Percentiles rank a stretch among this genome's conserved stretches.
These are phyloP conservation scores for Marasmius tenuissimus DNA, from an alignment of 1,284 basidiomycete genomes.

Conservation along the genomic window DNA sequence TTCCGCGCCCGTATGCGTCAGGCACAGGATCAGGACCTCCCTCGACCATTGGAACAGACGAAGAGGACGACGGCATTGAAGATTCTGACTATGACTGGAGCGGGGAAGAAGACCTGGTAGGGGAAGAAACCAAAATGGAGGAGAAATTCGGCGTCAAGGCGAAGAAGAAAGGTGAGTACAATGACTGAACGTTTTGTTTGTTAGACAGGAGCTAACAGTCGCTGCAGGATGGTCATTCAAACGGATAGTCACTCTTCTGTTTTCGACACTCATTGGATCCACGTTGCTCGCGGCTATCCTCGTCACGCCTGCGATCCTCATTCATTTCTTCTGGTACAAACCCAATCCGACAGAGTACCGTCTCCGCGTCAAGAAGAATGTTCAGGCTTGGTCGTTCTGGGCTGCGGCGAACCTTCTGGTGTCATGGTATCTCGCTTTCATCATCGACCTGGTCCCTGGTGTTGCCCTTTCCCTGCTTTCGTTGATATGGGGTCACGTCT, in stretches of 20 bases:
- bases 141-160: slow-evolving; percentile 53
- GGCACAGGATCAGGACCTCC: slow-evolving; percentile 32
- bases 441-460: slow-evolving; percentile 65
- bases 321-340: slow-evolving; percentile 71
- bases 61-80: slow-evolving; percentile 48
- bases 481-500: slow-evolving; percentile 71
- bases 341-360: slow-evolving; percentile 55
- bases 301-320: slow-evolving; percentile 55
- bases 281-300: slow-evolving; percentile 61
- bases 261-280: slow-evolving; percentile 72
- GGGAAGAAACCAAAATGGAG: slow-evolving; percentile 67
- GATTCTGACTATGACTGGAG: slow-evolving; percentile 65
- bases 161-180: slow-evolving; percentile 30
- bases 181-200: neutral
- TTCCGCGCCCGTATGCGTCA: neutral
- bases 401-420: slow-evolving; percentile 70
- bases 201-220: neutral
- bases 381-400: slow-evolving; percentile 80
- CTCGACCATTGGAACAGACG: slow-evolving; percentile 44
- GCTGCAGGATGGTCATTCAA: slow-evolving; percentile 43
- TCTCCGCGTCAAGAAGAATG: slow-evolving; percentile 61
- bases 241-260: slow-evolving; percentile 58
- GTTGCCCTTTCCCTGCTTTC: slow-evolving; percentile 52
- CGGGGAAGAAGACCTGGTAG: slow-evolving; percentile 68
- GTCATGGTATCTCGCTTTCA: slow-evolving; percentile 74